These are phyloP conservation scores for Sporodiniella umbellata DNA, from an alignment of 371 early-diverging fungal genomes.

Conservation along the genomic window DNA sequence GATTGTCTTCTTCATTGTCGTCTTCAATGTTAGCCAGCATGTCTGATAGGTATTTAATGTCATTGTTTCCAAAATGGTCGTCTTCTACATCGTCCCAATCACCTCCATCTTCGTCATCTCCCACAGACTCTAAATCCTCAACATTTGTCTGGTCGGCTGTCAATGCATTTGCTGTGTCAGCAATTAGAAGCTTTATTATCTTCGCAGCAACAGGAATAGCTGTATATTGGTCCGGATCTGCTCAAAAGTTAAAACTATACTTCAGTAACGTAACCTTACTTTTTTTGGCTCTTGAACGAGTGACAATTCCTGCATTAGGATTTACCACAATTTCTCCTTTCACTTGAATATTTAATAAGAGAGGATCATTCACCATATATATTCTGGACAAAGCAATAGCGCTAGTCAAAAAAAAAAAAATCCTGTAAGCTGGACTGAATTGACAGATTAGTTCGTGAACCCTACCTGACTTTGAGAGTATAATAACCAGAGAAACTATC, in stretches of 20 bases:
- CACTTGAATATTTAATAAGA: conserved; percentile 65
- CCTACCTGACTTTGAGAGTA: conserved; percentile 72
- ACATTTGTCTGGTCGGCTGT: conserved; percentile 39
- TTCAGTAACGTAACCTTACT: conserved; percentile 31
- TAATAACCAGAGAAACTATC: conserved; percentile 74
- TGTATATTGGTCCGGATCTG: conserved; percentile 80
- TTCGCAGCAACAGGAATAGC: conserved; percentile 75
- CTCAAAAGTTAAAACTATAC: background rate
- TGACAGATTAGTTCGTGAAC: background rate
- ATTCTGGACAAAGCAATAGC: conserved; percentile 78
- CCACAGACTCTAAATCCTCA: conserved; percentile 44
- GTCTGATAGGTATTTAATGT: conserved; percentile 51
- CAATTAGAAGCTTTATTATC: conserved; percentile 77
- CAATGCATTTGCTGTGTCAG: conserved; percentile 64
- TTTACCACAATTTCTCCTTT: conserved; percentile 79
- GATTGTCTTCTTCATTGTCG: conserved; percentile 70
- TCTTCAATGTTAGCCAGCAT: conserved; percentile 50
- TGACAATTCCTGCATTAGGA: conserved; percentile 59
- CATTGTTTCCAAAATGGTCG: conserved; percentile 37
- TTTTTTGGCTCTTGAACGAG: conserved; percentile 54
- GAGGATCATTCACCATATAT: conserved; percentile 61
- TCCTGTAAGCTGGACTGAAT: no score
- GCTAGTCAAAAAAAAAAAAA: conserved; percentile 33
- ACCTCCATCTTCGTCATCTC: conserved; percentile 43
- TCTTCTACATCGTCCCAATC: conserved; percentile 65